Conservation (phyloP, 768 basidiomycete species). For the Leccinum rimulosum region DNA sequence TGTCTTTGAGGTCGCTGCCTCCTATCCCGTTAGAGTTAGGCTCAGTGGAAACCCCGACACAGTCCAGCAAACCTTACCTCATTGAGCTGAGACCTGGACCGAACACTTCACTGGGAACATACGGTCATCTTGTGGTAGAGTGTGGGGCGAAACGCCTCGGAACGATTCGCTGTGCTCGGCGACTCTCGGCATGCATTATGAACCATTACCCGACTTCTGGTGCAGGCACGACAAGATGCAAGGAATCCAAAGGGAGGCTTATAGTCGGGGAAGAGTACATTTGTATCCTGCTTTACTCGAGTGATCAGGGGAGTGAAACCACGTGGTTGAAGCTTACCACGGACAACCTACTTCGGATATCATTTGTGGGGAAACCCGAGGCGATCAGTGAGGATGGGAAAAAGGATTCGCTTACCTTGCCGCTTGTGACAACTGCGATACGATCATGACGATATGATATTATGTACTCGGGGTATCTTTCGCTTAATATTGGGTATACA, state of each 20-base stretch:
- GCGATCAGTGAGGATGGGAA: not conserved
- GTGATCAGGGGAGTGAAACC: not conserved
- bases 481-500: not conserved
- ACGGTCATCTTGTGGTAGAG: not conserved
- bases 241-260: conserved; percentile 1
- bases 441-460: not conserved
- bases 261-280: conserved; percentile 2
- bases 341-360: conserved; percentile 6
- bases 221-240: not conserved
- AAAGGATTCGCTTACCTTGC: not conserved
- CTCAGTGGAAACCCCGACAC: not conserved
- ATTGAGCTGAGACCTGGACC: not conserved
- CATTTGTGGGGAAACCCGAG: not conserved
- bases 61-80: not conserved
- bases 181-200: conserved; percentile 6
- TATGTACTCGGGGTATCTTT: not conserved
- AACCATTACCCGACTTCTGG: not conserved
- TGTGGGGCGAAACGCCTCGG: conserved; percentile 5
- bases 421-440: conserved; percentile 1
- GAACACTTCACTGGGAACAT: not conserved
- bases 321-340: conserved; percentile 4
- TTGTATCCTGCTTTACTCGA: conserved; percentile 4
- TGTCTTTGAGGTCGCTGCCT: conserved; percentile 6
- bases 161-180: not conserved
- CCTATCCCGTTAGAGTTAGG: conserved; percentile 1